phyloP scores from a whole-genome alignment of 805 yeast species.

The Candida pseudoglaebosa region DNA sequence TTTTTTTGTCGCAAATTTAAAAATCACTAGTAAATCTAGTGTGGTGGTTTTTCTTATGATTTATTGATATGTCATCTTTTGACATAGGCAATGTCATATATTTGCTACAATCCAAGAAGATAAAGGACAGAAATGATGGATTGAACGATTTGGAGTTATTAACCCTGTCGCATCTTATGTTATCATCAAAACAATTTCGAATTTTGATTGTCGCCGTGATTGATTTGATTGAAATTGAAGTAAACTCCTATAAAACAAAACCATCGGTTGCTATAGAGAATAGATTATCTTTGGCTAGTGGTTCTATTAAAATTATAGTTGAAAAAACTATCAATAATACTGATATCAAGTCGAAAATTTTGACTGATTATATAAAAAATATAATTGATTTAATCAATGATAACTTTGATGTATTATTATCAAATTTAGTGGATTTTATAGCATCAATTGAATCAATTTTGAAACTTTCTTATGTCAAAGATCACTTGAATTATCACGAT shows the following conservation, averaged over 20 bases:
- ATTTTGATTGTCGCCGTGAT: conserved; percentile 21
- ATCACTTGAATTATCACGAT: conserved; percentile 25
- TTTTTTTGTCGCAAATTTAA: too few species aligned
- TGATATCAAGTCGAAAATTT: conserved; percentile 20
- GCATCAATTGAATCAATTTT: conserved; percentile 18
- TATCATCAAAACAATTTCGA: conserved; percentile 19
- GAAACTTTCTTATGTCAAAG: conserved; percentile 21
- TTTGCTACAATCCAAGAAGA: conserved; percentile 44
- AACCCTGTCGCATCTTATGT: conserved; percentile 15
- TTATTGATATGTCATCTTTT: conserved; percentile 13
- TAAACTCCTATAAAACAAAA: conserved; percentile 20
- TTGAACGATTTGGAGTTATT: conserved; percentile 24
- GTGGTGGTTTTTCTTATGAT: not conserved
- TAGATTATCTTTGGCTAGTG: conserved; percentile 29
- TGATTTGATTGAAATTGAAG: conserved; percentile 33
- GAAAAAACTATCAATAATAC: conserved; percentile 12
- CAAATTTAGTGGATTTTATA: conserved; percentile 24
- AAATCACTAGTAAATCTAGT: not conserved
- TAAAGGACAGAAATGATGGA: conserved; percentile 54
- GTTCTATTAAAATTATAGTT: conserved; percentile 23
- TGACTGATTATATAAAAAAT: conserved; percentile 13
- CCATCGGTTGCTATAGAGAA: conserved; percentile 21
- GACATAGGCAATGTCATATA: conserved; percentile 18
- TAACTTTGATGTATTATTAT: conserved; percentile 12
- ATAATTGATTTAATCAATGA: conserved; percentile 18